Conservation (phyloP, 1,284 basidiomycete genomes). For the Ceratobasidium theobromae region DNA sequence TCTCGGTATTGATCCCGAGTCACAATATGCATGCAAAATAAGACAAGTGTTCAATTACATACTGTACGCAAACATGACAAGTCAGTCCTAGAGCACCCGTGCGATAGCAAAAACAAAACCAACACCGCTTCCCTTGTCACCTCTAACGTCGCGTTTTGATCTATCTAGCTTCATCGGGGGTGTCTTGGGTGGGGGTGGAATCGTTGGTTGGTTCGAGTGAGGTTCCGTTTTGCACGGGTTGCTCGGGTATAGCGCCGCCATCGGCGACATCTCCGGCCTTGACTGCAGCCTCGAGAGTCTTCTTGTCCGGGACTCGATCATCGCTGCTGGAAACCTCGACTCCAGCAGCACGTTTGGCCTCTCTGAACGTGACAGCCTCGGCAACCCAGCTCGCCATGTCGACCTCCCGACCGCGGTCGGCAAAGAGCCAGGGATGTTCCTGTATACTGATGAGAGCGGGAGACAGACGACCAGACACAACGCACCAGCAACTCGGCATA, state of each 20-base stretch:
- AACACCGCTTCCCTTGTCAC: too few species aligned
- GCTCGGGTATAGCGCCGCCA: neutral
- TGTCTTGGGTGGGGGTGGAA: too few species aligned
- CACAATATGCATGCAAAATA: neutral
- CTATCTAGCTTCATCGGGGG: too few species aligned
- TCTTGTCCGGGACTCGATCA: neutral
- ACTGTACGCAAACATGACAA: slow-evolving; percentile 5
- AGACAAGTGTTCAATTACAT: slow-evolving; percentile 29
- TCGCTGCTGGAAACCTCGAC: slow-evolving; percentile 20
- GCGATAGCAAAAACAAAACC: neutral
- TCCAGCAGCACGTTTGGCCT: slow-evolving; percentile 35
- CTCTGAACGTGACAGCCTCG: slow-evolving; percentile 56
- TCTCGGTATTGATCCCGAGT: neutral
- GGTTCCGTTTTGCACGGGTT: neutral
- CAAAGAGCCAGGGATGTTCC: slow-evolving; percentile 70
- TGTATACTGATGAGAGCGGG: slow-evolving; percentile 39
- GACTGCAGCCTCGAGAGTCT: slow-evolving; percentile 8
- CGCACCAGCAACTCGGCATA: slow-evolving; percentile 80
- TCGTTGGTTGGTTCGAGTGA: neutral
- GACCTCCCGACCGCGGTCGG: slow-evolving; percentile 59
- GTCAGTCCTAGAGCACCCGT: neutral
- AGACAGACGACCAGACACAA: too few species aligned
- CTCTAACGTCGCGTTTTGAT: neutral
- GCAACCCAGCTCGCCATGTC: slow-evolving; percentile 85
- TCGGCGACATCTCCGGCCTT: slow-evolving; percentile 1